A percentile compares a stretch with the other conserved stretches of the same genome.
Conservation (phyloP, 2,329 filamentous ascomycete genomes). For the Arthrocladium fulminans region DNA sequence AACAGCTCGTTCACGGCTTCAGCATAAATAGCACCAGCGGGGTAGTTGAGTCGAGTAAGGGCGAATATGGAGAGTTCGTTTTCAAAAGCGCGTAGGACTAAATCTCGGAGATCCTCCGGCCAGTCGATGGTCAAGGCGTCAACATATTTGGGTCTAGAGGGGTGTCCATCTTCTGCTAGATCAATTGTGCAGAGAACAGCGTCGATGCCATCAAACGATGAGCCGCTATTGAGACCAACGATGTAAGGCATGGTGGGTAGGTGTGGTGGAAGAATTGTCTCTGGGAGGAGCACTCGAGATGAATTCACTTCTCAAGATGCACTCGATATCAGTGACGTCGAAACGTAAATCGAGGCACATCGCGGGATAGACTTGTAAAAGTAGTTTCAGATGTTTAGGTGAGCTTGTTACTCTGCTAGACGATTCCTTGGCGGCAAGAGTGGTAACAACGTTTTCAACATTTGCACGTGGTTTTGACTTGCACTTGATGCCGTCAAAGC, state of each 20-base stretch:
- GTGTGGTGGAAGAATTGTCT: no score
- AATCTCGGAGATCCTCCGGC: slow-evolving; percentile 24
- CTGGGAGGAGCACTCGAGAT: no score
- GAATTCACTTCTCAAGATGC: no score
- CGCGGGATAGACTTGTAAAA: no score
- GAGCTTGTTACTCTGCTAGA: no score
- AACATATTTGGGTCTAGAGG: slow-evolving; percentile 23
- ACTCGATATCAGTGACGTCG: no score
- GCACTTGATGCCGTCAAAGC: no score
- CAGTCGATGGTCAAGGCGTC: slow-evolving; percentile 26
- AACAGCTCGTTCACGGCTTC: slow-evolving; percentile 25
- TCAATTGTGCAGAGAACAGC: slow-evolving; percentile 26
- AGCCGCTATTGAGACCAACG: slow-evolving; percentile 27
- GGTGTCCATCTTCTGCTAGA: slow-evolving; percentile 25
- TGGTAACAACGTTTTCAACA: no score
- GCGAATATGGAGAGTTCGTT: slow-evolving; percentile 26
- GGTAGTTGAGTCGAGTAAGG: slow-evolving; percentile 26
- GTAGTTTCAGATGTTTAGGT: no score
- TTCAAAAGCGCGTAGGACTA: slow-evolving; percentile 24
- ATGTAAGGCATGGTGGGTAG: slow-evolving; percentile 24
- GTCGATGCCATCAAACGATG: slow-evolving; percentile 27
- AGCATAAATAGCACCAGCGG: slow-evolving; percentile 25
- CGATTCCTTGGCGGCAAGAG: no score
- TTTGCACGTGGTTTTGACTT: no score
- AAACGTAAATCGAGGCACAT: no score